Evolutionary conservation across 1,139 yeast species (phyloP).

Genomic region (Pichia norvegensis): DNA sequence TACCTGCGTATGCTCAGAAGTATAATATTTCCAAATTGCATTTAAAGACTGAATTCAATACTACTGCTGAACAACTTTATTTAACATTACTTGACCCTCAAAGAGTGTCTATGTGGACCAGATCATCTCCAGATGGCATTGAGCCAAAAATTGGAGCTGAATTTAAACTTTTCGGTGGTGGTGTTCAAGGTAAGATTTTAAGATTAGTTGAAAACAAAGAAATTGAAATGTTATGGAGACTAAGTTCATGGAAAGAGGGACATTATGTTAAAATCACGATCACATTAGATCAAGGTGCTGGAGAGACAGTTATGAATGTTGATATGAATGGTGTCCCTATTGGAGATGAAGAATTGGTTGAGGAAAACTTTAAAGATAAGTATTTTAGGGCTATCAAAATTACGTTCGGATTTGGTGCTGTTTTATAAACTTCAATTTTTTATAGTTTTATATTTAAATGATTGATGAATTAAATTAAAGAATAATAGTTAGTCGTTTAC

Average conservation of each 20-base stretch:
- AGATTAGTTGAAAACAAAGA: slow-evolving; percentile 51
- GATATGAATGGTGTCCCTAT: slow-evolving; percentile 86
- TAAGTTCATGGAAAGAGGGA: slow-evolving; percentile 79
- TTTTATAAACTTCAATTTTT: slow-evolving; percentile 33
- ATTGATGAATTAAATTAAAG: neutral
- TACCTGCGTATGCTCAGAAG: slow-evolving; percentile 33
- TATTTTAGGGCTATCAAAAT: slow-evolving; percentile 81
- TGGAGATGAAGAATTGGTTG: slow-evolving; percentile 92
- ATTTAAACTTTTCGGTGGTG: slow-evolving; percentile 81
- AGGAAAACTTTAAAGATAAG: slow-evolving; percentile 78
- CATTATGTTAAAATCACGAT: slow-evolving; percentile 67
- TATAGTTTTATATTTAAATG: neutral
- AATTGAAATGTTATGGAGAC: slow-evolving; percentile 77
- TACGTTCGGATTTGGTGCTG: slow-evolving; percentile 92
- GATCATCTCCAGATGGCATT: slow-evolving; percentile 60
- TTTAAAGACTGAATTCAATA: slow-evolving; percentile 73
- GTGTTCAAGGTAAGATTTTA: slow-evolving; percentile 62
- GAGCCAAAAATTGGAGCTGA: slow-evolving; percentile 55
- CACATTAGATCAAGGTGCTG: slow-evolving; percentile 62
- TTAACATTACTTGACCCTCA: slow-evolving; percentile 66
- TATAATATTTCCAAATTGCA: slow-evolving; percentile 77
- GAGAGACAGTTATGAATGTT: slow-evolving; percentile 77
- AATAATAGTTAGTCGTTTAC: neutral
- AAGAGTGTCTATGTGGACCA: slow-evolving; percentile 83
- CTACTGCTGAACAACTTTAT: slow-evolving; percentile 80